Percentiles rank a stretch among this genome's conserved stretches.
These are phyloP conservation scores for Irpex sp. DNA, from an alignment of 1,284 basidiomycete genomes.

Conservation along the genomic window DNA sequence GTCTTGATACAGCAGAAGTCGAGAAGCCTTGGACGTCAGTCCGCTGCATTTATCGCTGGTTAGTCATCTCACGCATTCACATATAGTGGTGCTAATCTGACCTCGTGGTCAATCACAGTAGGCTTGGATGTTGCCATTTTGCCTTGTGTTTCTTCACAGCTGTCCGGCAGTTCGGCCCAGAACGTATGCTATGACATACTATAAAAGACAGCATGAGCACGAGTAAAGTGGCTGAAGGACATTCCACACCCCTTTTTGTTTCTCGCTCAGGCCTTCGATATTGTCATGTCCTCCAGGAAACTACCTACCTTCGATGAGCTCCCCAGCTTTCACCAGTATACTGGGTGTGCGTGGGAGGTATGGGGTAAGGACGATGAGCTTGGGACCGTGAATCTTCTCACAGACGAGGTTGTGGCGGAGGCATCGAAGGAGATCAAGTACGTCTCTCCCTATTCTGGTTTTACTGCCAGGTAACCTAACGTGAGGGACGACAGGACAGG, in stretches of 20 bases:
- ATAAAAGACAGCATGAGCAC: not conserved
- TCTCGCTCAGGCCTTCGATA: not conserved
- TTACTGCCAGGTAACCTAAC: slow-evolving; percentile 4
- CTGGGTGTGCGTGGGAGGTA: slow-evolving; percentile 77
- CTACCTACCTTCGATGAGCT: slow-evolving; percentile 73
- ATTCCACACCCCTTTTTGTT: too few species aligned
- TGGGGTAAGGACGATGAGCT: slow-evolving; percentile 80
- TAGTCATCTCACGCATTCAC: not conserved
- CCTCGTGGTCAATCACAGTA: not conserved
- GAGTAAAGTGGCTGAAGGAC: not conserved
- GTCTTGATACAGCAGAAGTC: not conserved
- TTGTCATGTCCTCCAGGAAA: slow-evolving; percentile 19
- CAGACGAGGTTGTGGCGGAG: slow-evolving; percentile 66
- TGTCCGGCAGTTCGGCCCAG: not conserved
- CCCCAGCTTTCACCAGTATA: slow-evolving; percentile 62
- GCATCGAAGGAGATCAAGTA: slow-evolving; percentile 73
- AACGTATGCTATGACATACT: not conserved
- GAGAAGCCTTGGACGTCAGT: not conserved
- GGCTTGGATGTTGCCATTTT: not conserved
- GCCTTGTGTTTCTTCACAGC: not conserved
- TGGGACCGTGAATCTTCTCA: slow-evolving; percentile 78
- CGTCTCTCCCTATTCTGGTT: slow-evolving; percentile 25
- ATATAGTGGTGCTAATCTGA: not conserved
- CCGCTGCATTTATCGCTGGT: not conserved
- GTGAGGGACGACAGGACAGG: not conserved